phyloP scores from a whole-genome alignment of 2,329 filamentous ascomycete species.

The Tolypocladium ovalisporum region DNA sequence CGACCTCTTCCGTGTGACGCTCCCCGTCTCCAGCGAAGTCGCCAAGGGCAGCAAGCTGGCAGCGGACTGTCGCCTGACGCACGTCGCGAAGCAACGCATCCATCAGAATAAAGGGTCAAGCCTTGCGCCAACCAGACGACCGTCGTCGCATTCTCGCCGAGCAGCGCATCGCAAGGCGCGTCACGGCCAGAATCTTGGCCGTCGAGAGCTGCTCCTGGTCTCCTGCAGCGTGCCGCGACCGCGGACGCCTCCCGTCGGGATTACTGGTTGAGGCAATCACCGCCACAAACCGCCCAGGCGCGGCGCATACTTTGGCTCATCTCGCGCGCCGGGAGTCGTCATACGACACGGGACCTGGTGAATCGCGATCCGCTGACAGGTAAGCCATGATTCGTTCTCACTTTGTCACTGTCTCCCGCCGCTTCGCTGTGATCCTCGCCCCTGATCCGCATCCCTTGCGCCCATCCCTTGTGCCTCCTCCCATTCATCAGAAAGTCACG shows the following conservation, averaged over 20 bases:
- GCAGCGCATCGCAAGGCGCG: neutral
- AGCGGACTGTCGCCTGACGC: neutral
- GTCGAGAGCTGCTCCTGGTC: neutral
- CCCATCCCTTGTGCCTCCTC: neutral
- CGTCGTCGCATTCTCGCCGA: neutral
- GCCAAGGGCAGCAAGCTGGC: neutral
- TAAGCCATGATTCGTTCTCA: neutral
- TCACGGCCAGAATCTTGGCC: neutral
- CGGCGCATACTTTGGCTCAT: neutral
- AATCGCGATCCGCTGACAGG: neutral
- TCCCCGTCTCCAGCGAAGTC: neutral
- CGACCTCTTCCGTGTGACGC: neutral
- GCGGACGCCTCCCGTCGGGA: neutral
- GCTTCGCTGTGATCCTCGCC: neutral
- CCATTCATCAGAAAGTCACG: neutral
- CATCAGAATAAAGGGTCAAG: neutral
- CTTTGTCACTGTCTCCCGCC: neutral
- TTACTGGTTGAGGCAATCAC: neutral
- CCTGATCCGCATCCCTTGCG: neutral
- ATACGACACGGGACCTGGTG: neutral
- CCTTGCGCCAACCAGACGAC: neutral
- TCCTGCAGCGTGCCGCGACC: neutral
- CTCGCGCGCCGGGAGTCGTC: neutral
- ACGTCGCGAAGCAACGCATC: neutral
- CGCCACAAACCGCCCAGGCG: neutral